Conservation (phyloP, 148 eudicot species). For the Fallopia convolvulus region DNA sequence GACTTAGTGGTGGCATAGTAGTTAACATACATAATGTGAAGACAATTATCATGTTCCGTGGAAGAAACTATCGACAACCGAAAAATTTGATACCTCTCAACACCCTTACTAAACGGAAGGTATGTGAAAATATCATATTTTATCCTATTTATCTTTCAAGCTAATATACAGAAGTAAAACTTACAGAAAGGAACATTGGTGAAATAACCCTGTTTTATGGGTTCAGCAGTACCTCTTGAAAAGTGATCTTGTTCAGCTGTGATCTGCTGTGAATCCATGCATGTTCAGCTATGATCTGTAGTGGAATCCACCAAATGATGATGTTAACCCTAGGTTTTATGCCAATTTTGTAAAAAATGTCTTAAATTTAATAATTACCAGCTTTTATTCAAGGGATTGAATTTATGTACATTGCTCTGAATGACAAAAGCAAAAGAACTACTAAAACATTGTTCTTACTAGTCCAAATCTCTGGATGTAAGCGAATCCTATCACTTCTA, state of each 20-base stretch:
- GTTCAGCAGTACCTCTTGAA: background rate
- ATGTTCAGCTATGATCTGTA: background rate
- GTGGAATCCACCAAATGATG: background rate
- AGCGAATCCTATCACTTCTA: background rate
- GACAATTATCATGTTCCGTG: slow-evolving; percentile 96
- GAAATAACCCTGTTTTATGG: background rate
- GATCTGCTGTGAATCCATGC: background rate
- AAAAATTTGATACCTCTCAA: slow-evolving; percentile 91
- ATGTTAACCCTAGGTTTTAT: background rate
- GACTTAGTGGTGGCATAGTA: slow-evolving; percentile 95
- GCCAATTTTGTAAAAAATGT: background rate
- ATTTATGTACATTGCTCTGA: background rate
- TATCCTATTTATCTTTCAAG: background rate
- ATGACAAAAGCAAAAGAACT: background rate
- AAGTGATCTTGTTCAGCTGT: background rate
- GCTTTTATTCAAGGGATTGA: background rate
- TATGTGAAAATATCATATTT: slow-evolving; percentile 7
- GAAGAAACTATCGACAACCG: slow-evolving; percentile 93
- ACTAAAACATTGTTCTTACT: background rate
- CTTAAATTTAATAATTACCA: background rate
- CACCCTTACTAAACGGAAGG: slow-evolving; percentile 97
- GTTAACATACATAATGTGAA: slow-evolving; percentile 90
- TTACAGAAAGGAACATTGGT: background rate
- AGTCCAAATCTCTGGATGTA: background rate
- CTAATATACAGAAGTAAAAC: background rate